These are phyloP conservation scores for Umbelopsis sp. DNA, from an alignment of 192 early-diverging fungal genomes.

Conservation along the genomic window DNA sequence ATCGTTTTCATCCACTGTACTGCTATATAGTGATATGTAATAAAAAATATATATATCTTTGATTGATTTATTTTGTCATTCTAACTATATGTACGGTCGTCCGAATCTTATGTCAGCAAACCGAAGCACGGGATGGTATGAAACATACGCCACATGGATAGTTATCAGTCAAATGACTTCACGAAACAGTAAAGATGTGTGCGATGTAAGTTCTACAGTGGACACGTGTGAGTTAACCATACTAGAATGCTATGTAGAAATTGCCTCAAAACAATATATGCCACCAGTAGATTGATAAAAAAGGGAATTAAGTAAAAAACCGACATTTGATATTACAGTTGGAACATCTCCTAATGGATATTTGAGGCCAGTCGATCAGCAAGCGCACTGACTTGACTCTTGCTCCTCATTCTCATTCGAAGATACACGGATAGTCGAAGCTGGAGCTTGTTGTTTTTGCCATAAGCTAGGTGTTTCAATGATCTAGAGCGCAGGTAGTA, in stretches of 20 bases:
- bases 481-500: conserved; percentile 39
- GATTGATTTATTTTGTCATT: background rate
- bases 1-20: too few species aligned
- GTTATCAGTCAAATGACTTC: background rate
- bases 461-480: conserved; percentile 69
- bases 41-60: background rate
- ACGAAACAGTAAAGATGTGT: too few species aligned
- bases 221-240: too few species aligned
- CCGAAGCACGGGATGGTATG: conserved; percentile 2
- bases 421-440: conserved; percentile 20
- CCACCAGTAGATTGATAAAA: too few species aligned
- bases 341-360: background rate
- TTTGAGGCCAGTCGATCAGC: background rate
- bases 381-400: conserved; percentile 19
- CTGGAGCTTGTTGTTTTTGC: conserved; percentile 49
- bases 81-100: background rate
- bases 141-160: background rate
- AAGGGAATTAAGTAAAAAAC: background rate
- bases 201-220: too few species aligned
- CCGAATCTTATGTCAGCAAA: conserved; percentile 12
- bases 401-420: conserved; percentile 13
- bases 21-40: too few species aligned
- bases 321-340: background rate
- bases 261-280: too few species aligned
- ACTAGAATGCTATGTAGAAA: too few species aligned